phyloP scores from a whole-genome alignment of 2,329 filamentous ascomycete genomes.

The Hypoxylon sp. region DNA sequence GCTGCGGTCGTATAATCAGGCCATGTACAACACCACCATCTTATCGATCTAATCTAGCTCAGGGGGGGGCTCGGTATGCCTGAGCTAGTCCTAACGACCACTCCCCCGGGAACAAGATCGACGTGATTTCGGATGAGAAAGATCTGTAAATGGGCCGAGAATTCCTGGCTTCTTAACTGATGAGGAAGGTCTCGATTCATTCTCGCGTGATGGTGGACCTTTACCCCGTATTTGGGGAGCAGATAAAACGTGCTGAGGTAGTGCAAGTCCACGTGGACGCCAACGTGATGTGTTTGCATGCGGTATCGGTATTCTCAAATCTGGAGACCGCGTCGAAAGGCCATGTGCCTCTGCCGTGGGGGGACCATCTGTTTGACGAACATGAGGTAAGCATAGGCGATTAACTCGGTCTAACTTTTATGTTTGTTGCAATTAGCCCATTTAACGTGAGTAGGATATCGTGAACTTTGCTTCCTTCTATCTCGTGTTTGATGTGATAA shows the following conservation, averaged over 20 bases:
- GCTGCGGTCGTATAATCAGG: neutral
- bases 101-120: constrained; percentile 1
- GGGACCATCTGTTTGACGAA: neutral
- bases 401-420: neutral
- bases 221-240: neutral
- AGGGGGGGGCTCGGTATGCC: neutral
- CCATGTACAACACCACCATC: neutral
- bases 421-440: neutral
- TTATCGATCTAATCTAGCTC: neutral
- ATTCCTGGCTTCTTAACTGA: neutral
- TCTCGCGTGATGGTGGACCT: neutral
- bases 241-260: neutral
- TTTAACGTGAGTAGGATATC: neutral
- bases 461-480: neutral
- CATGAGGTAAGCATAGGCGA: neutral
- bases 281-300: neutral
- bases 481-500: neutral
- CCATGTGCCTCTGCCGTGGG: neutral
- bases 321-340: neutral
- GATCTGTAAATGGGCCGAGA: neutral
- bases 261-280: neutral
- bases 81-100: neutral
- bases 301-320: neutral
- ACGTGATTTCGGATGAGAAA: neutral
- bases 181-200: constrained; percentile 2